Base-by-base conservation (phyloP, 1,284 basidiomycete species). In the Cutaneotrichosporon cutaneum region DNA sequence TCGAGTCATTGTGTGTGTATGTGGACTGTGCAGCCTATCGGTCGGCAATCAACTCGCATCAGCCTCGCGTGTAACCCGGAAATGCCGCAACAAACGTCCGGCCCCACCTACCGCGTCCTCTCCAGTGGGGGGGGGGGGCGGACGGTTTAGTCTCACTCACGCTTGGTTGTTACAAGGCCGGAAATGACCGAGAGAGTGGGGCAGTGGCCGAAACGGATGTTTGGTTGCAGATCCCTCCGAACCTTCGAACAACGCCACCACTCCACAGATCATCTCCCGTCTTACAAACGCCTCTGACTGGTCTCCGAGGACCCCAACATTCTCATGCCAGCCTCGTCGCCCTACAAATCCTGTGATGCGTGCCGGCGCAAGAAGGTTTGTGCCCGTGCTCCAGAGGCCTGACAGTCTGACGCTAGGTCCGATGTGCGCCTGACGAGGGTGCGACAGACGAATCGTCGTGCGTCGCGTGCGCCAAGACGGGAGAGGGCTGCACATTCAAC, bases 401-500 rank as follows among this genome's bases (percentile, higher is more conserved):
- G 18, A 7, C 11, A 2, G 21, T 4, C 52, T 53, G 52, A 53
- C 33, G n/a, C 4, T 21, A 53, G 52, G 33, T 53, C 21, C 32
- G 22, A 24, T 62, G 61, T 27, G 35, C 54, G 7, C 33, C 52
- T 7, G n/a, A 27, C 27, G 30, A 16, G 11, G 26, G 22, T 2
- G 45, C 24, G 5, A 11, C 21, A 5, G 22, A 26, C 10, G 36
- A 26, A n/a, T 26, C 50, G 13, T 45, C 36, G 3, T 63, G 61
- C 21, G 33, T 27, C 27, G 53, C 58, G 0, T 63, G 61, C 33
- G 22, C 26, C 10, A 53, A 54, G 21, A 14, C 39, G 6, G 45
- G 44, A 10, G 58, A 59, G 33, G 22, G 9, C 16, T 65, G 63
- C 48, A 65, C 60, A 5, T 51, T 45, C 44, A 52, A 52, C 4